These are phyloP conservation scores for Primulina huaijiensis DNA, from an alignment of 257 asterid genomes.

Conservation along the genomic window DNA sequence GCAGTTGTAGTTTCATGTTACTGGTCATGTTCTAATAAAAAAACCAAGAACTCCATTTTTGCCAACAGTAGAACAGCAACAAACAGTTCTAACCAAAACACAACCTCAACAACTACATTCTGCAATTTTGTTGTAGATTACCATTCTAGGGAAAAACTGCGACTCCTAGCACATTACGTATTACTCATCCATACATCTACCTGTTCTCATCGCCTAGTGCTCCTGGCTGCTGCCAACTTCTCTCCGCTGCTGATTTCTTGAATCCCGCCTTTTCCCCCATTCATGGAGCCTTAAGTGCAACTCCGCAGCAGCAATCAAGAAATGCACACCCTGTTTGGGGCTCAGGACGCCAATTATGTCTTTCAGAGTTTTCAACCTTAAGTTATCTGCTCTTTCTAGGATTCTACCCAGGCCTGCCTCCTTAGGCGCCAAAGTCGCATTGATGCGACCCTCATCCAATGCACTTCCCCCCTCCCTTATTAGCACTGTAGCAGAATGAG, in stretches of 20 bases:
- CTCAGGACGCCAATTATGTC: constrained; percentile 8
- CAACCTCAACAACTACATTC: background rate
- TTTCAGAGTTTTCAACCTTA: constrained; percentile 36
- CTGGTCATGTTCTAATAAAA: background rate
- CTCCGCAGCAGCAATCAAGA: background rate
- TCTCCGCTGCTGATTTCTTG: background rate
- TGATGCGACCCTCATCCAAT: constrained; percentile 12
- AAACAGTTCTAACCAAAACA: background rate
- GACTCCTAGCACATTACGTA: background rate
- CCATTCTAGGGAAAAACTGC: background rate
- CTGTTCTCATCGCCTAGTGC: background rate
- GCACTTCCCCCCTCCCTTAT: constrained; percentile 6
- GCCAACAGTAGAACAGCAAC: background rate
- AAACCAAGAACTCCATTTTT: background rate
- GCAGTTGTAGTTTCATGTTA: background rate
- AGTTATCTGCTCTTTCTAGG: constrained; percentile 39
- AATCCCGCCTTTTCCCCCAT: background rate
- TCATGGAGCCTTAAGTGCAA: background rate
- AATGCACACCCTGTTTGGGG: background rate
- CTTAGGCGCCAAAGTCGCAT: constrained; percentile 23
- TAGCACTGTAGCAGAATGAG: constrained; percentile 24
- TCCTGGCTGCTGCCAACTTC: background rate
- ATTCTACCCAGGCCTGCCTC: constrained; percentile 31
- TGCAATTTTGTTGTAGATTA: background rate
- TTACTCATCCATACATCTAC: background rate